Evolutionary conservation across 257 asterid genomes (phyloP), one percentile per base, ranked within the genome.

Genomic region (Fraxinus excelsior): DNA sequence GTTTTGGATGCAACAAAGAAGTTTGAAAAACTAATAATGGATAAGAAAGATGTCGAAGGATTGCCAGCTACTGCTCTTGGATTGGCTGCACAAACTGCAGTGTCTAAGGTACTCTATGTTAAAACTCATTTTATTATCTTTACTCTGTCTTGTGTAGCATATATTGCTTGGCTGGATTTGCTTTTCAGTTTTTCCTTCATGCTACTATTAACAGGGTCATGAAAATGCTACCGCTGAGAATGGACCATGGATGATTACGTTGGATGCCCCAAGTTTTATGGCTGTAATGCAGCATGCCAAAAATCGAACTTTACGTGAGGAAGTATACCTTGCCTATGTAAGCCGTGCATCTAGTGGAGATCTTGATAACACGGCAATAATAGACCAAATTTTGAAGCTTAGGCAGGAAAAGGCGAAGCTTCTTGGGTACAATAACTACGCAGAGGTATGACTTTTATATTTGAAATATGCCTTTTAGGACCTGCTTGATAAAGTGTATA

Each of bases 11-110:
- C 97, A 46, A 96, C 99, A 66, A 96, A 96, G 89, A 96, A 93
- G 81, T 96, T 90, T 42, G 97, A 96, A 87, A 96, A 96, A 60
- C 80, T 96, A 84, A 87, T 96, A 74, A 93, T 91, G 11, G 96
- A 93, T 72, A 93, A 91, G 91, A 89, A 89, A 76, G 97, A 93
- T 32, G 83, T 96, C 76, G 99, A 93, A 76, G 99, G 99, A 56
- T 86, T 96, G 82, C 98, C 97, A 14, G 88, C 85, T 80, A 78
- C 91, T 29, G 94, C 97, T 82, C 96, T 93, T 78, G 99, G 99
- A 74, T 85, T 96, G 87, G 97, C 89, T 83, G 97, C 99, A 66
- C 99, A 96, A 88, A 93, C 97, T 80, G 99, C 99, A 56, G 92
- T 85, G 78, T 90, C 99, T 65, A 96, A 93, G 96, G 99, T 93